Conservation (phyloP, 768 basidiomycete species). For the Agaricus subrufescens region DNA sequence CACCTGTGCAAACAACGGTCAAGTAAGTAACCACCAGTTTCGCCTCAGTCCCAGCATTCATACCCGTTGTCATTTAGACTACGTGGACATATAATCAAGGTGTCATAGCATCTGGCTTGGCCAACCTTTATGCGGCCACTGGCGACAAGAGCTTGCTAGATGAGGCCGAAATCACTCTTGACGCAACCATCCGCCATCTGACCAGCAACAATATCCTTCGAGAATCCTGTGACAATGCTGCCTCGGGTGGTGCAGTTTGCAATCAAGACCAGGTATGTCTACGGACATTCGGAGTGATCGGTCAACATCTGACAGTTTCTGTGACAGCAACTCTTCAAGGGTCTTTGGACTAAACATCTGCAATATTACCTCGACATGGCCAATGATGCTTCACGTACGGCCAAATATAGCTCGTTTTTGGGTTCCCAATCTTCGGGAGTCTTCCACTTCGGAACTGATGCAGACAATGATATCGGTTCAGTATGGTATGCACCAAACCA, state of each 20-base stretch:
- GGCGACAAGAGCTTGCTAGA: slow-evolving; percentile 33
- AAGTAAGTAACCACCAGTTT: slow-evolving; percentile 19
- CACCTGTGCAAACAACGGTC: slow-evolving; percentile 39
- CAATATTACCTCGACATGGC: slow-evolving; percentile 45
- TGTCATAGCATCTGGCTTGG: slow-evolving; percentile 51
- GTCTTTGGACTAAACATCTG: slow-evolving; percentile 49
- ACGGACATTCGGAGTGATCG: neutral
- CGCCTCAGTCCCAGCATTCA: neutral
- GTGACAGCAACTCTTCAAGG: slow-evolving; percentile 43
- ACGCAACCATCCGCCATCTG: slow-evolving; percentile 40
- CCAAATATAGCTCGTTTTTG: slow-evolving; percentile 38
- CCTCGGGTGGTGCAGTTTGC: slow-evolving; percentile 33
- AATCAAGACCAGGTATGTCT: slow-evolving; percentile 38
- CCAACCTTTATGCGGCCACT: slow-evolving; percentile 37
- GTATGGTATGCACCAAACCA: slow-evolving; percentile 42
- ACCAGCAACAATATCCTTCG: slow-evolving; percentile 37
- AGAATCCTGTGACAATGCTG: slow-evolving; percentile 49
- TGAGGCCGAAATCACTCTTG: slow-evolving; percentile 48
- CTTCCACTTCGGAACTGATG: slow-evolving; percentile 36
- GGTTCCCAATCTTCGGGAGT: slow-evolving; percentile 39
- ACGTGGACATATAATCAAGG: slow-evolving; percentile 62
- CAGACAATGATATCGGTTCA: slow-evolving; percentile 36
- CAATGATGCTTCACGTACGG: slow-evolving; percentile 32
- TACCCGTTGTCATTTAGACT: slow-evolving; percentile 26
- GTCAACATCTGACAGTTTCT: neutral